These are phyloP conservation scores for Phytophthora pistaciae DNA, from an alignment of 352 stramenopile species.

Conservation along the genomic window DNA sequence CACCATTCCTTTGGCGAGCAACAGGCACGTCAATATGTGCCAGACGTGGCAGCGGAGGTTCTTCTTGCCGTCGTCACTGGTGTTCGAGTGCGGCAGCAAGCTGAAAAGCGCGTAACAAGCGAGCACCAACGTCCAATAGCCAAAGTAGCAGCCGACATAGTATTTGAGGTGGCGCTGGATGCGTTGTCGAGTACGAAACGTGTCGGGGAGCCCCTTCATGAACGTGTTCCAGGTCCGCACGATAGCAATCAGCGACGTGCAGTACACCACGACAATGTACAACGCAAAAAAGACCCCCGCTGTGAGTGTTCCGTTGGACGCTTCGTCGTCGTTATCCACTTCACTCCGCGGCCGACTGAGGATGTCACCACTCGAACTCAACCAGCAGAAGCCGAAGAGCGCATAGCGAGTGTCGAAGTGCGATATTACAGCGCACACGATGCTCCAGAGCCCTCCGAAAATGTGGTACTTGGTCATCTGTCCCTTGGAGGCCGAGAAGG, in stretches of 20 bases:
- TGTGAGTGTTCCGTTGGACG: slow-evolving; percentile 52
- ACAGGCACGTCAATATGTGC: slow-evolving; percentile 74
- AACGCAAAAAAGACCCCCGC: slow-evolving; percentile 83
- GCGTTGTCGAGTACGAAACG: slow-evolving; percentile 76
- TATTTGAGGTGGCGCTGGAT: slow-evolving; percentile 89
- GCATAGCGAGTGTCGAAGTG: slow-evolving; percentile 81
- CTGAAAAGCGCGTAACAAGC: slow-evolving; percentile 77
- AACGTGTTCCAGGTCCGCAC: slow-evolving; percentile 85
- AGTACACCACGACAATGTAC: slow-evolving; percentile 87
- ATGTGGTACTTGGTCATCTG: slow-evolving; percentile 89
- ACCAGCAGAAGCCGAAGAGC: slow-evolving; percentile 86
- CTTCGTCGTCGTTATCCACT: slow-evolving; percentile 10
- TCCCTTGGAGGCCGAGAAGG: slow-evolving; percentile 83
- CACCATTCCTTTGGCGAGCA: slow-evolving; percentile 84
- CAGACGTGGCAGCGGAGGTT: slow-evolving; percentile 71
- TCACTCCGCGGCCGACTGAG: slow-evolving; percentile 22
- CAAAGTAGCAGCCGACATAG: slow-evolving; percentile 89
- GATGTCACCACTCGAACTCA: slow-evolving; percentile 64
- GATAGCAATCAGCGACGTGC: slow-evolving; percentile 78
- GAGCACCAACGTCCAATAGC: slow-evolving; percentile 85
- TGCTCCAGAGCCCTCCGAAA: slow-evolving; percentile 71
- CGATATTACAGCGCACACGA: slow-evolving; percentile 75
- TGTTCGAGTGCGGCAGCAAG: slow-evolving; percentile 47
- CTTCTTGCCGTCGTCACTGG: slow-evolving; percentile 17
- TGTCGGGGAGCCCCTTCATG: slow-evolving; percentile 77